Evolutionary conservation across 192 early-diverging fungal genomes (phyloP).

Genomic region (Backusella tuberculispora): DNA sequence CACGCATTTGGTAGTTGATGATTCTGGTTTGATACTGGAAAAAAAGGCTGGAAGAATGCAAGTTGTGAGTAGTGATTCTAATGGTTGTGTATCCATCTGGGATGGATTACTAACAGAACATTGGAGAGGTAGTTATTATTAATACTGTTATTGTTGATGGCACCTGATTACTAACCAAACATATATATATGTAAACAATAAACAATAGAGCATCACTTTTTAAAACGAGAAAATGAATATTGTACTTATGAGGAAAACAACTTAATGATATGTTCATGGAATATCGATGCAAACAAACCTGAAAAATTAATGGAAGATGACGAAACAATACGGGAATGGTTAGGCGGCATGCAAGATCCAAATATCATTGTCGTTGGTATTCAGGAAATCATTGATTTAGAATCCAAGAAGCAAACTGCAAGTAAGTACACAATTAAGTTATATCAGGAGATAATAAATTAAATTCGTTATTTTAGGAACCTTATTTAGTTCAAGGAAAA

Average conservation of each 20-base stretch:
- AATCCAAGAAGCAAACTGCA: slow-evolving; percentile 80
- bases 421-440: slow-evolving; percentile 47
- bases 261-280: slow-evolving; percentile 89
- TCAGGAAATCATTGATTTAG: slow-evolving; percentile 88
- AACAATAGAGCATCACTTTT: slow-evolving; percentile 59
- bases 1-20: slow-evolving; percentile 60
- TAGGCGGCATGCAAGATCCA: slow-evolving; percentile 56
- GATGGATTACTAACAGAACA: slow-evolving; percentile 75
- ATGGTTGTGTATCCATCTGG: slow-evolving; percentile 74
- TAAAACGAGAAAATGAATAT: slow-evolving; percentile 61
- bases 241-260: slow-evolving; percentile 66
- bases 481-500: slow-evolving; percentile 58
- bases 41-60: slow-evolving; percentile 47
- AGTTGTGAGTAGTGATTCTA: slow-evolving; percentile 63
- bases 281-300: slow-evolving; percentile 91
- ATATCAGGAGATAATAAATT: background rate
- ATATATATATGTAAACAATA: too few species aligned
- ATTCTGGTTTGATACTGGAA: slow-evolving; percentile 45
- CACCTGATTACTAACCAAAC: too few species aligned
- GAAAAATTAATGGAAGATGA: slow-evolving; percentile 69
- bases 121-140: slow-evolving; percentile 58
- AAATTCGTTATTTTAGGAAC: slow-evolving; percentile 44
- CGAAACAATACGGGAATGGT: slow-evolving; percentile 52
- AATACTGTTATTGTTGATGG: background rate
- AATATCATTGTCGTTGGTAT: slow-evolving; percentile 83